These are phyloP conservation scores for Quercus alba DNA, from an alignment of 306 rosid genomes.

Conservation along the genomic window DNA sequence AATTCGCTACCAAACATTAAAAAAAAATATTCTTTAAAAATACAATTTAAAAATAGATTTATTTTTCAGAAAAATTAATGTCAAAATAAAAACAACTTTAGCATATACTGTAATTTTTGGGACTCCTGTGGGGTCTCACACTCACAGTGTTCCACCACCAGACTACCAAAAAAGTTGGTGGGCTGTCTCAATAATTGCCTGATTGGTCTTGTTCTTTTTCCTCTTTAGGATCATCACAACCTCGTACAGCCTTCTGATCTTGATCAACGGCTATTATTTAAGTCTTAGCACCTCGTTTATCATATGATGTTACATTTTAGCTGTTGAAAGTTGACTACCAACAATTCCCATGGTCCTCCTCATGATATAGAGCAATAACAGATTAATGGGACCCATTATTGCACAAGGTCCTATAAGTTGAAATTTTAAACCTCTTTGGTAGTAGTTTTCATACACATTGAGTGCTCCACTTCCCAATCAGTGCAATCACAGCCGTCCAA, in stretches of 20 bases:
- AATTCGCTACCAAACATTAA: no score
- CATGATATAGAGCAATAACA: neutral
- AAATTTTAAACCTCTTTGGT: neutral
- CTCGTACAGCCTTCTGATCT: no score
- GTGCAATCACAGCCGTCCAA: neutral
- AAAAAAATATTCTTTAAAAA: no score
- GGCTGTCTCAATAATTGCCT: neutral
- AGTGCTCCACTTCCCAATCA: neutral
- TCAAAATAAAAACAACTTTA: no score
- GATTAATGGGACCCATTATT: slow-evolving; percentile 14
- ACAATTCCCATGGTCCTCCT: neutral
- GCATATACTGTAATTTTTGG: no score
- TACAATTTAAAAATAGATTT: no score
- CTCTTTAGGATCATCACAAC: no score
- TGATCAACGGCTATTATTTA: slow-evolving; percentile 3
- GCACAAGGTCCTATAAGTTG: neutral
- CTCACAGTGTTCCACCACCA: no score
- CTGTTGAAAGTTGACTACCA: slow-evolving; percentile 31
- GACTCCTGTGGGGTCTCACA: no score
- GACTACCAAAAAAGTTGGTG: neutral
- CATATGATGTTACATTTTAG: no score
- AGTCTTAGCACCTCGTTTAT: neutral
- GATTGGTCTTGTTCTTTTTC: no score
- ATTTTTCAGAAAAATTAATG: no score
- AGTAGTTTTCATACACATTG: neutral